A percentile compares a stretch with the other conserved stretches of the same genome.
These are phyloP conservation scores for Fusarium decemcellulare DNA, from an alignment of 2,329 filamentous ascomycete genomes.

Conservation along the genomic window DNA sequence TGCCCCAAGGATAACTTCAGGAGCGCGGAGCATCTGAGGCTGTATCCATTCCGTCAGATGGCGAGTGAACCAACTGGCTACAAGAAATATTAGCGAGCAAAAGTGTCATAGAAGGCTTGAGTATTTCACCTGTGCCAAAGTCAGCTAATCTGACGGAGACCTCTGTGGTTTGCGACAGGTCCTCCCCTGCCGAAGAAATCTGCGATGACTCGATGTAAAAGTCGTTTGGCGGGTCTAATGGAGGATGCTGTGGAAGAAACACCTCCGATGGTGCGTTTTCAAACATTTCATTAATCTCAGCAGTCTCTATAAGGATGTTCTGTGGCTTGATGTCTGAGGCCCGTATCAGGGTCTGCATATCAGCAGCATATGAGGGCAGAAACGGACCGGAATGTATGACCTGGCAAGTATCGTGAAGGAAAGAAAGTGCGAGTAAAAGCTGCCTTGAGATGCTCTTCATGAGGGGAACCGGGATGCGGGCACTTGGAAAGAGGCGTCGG, in stretches of 20 bases:
- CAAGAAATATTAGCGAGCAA: background rate
- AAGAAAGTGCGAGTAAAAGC: conserved; percentile 35
- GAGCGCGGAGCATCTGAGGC: conserved; percentile 42
- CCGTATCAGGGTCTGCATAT: background rate
- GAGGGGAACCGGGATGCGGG: conserved; percentile 22
- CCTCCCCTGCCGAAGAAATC: conserved; percentile 31
- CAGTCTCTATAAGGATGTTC: conserved; percentile 43
- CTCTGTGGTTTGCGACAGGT: conserved; percentile 12
- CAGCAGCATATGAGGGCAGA: background rate
- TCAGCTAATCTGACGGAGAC: conserved; percentile 37
- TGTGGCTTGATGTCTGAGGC: conserved; percentile 44
- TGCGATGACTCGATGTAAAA: conserved; percentile 34
- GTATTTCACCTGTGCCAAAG: conserved; percentile 36
- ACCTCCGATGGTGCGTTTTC: conserved; percentile 32
- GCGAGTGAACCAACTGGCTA: conserved; percentile 43
- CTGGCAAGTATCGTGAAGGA: conserved; percentile 37
- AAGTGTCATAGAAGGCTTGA: background rate
- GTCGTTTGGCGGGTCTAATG: conserved; percentile 12
- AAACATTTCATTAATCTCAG: conserved; percentile 39
- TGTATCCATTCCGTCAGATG: conserved; percentile 48
- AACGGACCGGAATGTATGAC: conserved; percentile 43
- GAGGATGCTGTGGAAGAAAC: conserved; percentile 9
- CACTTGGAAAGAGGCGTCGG: conserved; percentile 26
- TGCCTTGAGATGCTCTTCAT: conserved; percentile 37
- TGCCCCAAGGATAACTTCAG: conserved; percentile 46